Evolutionary conservation across 2,329 filamentous ascomycete genomes (phyloP).

Genomic region (Cercospora berteroae): DNA sequence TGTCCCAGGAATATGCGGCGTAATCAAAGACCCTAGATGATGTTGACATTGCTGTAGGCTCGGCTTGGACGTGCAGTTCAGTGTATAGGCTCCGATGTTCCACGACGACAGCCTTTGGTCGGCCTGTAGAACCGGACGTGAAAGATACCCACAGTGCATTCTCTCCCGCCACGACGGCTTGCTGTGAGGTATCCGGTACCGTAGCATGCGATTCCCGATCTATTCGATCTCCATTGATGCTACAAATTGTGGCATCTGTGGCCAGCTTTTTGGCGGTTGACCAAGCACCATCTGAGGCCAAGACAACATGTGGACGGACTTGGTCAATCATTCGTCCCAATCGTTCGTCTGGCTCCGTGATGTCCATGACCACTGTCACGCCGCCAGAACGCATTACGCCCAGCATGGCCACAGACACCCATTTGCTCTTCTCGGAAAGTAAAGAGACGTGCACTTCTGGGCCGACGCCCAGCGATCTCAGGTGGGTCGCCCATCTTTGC

Average conservation of each 20-base stretch:
- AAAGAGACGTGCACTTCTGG: constrained; percentile 23
- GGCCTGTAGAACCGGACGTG: constrained; percentile 53
- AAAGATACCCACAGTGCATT: constrained; percentile 13
- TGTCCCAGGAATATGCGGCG: constrained; percentile 6
- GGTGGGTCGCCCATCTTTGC: constrained; percentile 6
- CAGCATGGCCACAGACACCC: constrained; percentile 30
- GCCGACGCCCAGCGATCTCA: constrained; percentile 1
- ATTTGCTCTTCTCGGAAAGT: constrained; percentile 33
- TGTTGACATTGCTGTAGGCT: neutral
- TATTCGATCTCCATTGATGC: neutral
- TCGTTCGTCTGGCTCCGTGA: constrained; percentile 26
- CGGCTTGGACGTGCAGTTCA: neutral
- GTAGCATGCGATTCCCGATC: neutral
- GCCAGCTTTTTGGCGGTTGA: constrained; percentile 1
- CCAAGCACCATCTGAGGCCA: constrained; percentile 4
- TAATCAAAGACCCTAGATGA: constrained; percentile 1
- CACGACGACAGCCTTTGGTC: constrained; percentile 20
- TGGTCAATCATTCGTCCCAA: constrained; percentile 32
- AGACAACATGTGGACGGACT: constrained; percentile 24
- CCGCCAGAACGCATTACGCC: constrained; percentile 35
- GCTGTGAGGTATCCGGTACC: neutral
- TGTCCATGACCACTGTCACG: constrained; percentile 27
- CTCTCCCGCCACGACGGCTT: neutral
- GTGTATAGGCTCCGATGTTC: constrained; percentile 17
- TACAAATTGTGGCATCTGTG: neutral